Evolutionary conservation across 768 basidiomycete genomes (phyloP).

Genomic region (Hortiboletus flavorubellus): DNA sequence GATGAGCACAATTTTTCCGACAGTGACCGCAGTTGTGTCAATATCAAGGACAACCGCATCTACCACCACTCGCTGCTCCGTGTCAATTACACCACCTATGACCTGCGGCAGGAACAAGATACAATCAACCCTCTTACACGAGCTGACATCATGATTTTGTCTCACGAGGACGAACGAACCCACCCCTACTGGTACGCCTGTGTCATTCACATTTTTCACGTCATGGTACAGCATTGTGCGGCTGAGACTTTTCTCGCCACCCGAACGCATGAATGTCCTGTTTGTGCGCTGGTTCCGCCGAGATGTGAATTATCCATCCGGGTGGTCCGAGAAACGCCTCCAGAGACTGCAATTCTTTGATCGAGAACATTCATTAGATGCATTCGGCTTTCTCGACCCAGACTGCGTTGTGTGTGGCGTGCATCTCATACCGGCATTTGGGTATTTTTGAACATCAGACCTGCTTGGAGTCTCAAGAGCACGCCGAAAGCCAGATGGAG

Average conservation of each 20-base stretch:
- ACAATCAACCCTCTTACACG: constrained; percentile 35
- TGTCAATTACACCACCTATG: constrained; percentile 32
- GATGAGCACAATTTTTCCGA: constrained; percentile 26
- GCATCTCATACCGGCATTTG: constrained; percentile 22
- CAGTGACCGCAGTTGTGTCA: constrained; percentile 20
- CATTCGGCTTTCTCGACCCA: constrained; percentile 18
- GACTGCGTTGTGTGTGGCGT: constrained; percentile 5
- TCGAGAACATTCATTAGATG: neutral
- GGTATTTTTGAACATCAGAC: constrained; percentile 8
- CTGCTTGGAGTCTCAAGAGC: constrained; percentile 2
- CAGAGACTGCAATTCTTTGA: constrained; percentile 31
- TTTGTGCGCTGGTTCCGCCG: too few relatives aligned
- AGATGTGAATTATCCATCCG: constrained; percentile 18
- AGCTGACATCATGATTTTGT: constrained; percentile 36
- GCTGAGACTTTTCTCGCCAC: too few relatives aligned
- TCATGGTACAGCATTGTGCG: neutral
- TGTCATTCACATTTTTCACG: constrained; percentile 18
- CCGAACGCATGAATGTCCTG: too few relatives aligned
- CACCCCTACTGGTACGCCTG: constrained; percentile 40
- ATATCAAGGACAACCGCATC: constrained; percentile 17
- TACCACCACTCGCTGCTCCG: constrained; percentile 19
- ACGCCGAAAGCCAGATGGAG: neutral
- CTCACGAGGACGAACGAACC: constrained; percentile 18
- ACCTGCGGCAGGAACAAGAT: constrained; percentile 33
- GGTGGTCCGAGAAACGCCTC: constrained; percentile 28